Evolutionary conservation across 2,329 filamentous ascomycete genomes (phyloP).

Genomic region (Elsinoe australis): DNA sequence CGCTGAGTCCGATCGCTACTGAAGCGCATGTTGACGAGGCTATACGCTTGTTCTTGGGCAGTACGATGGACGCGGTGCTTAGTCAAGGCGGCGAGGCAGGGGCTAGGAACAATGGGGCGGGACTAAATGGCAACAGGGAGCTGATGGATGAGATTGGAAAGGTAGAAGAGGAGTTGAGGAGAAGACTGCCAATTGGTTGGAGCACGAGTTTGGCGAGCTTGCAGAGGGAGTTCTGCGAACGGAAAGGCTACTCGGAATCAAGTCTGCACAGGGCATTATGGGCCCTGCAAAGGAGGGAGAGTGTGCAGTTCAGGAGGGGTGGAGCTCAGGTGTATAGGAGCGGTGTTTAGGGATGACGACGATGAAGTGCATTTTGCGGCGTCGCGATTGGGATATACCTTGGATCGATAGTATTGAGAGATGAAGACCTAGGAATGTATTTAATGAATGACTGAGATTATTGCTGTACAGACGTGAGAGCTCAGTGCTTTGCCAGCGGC

Average conservation of each 20-base stretch:
- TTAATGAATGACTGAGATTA: not conserved
- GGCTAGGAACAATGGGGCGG: conserved; percentile 63
- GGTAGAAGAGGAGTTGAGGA: conserved; percentile 80
- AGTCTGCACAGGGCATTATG: conserved; percentile 76
- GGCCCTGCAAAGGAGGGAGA: conserved; percentile 80
- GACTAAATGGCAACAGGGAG: conserved; percentile 69
- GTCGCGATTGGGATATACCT: conserved; percentile 15
- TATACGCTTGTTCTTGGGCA: conserved; percentile 90
- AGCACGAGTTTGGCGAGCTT: conserved; percentile 83
- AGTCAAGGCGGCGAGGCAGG: conserved; percentile 28
- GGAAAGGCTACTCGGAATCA: conserved; percentile 82
- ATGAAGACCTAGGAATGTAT: not conserved
- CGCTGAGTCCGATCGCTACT: conserved; percentile 75
- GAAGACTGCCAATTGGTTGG: conserved; percentile 84
- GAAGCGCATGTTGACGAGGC: conserved; percentile 94
- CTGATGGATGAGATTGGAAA: conserved; percentile 82
- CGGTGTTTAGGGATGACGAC: conserved; percentile 45
- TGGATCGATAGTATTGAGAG: too few relatives aligned
- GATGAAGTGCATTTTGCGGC: not conserved
- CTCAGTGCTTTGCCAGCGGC: too few relatives aligned
- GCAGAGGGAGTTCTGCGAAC: conserved; percentile 83
- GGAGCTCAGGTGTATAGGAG: conserved; percentile 68
- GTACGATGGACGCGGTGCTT: conserved; percentile 88
- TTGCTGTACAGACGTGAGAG: too few relatives aligned
- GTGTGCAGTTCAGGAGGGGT: conserved; percentile 71